Evolutionary conservation across 352 stramenopile species (phyloP).

Genomic region (Pythium chondricola): DNA sequence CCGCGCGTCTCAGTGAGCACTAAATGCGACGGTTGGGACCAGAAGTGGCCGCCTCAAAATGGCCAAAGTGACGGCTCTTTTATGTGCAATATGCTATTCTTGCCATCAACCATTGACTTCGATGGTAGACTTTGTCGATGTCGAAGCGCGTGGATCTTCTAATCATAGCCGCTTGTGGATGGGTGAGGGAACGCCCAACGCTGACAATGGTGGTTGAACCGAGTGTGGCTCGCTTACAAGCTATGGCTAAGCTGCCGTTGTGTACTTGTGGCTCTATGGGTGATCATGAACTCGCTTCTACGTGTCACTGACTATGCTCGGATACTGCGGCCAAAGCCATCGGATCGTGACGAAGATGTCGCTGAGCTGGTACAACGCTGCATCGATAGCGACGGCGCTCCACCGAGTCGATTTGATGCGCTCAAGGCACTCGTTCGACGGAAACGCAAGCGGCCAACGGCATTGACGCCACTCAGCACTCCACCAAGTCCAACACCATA

Average conservation of each 20-base stretch:
- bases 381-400: background rate
- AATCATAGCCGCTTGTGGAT: background rate
- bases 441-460: constrained; percentile 10
- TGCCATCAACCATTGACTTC: no score
- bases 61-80: background rate
- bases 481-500: background rate
- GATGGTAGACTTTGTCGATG: background rate
- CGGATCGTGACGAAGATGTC: constrained; percentile 24
- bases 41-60: background rate
- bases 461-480: constrained; percentile 1
- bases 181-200: no score
- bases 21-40: background rate
- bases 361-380: background rate
- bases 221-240: no score
- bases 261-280: no score
- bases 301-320: constrained; percentile 16
- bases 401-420: background rate
- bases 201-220: no score
- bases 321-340: constrained; percentile 4
- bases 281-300: constrained; percentile 17
- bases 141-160: background rate
- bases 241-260: no score
- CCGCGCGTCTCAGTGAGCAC: background rate
- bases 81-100: constrained; percentile 17
- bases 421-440: constrained; percentile 11